Conservation (phyloP, 179 eudicot genomes). For the Carnegiea gigantea region DNA sequence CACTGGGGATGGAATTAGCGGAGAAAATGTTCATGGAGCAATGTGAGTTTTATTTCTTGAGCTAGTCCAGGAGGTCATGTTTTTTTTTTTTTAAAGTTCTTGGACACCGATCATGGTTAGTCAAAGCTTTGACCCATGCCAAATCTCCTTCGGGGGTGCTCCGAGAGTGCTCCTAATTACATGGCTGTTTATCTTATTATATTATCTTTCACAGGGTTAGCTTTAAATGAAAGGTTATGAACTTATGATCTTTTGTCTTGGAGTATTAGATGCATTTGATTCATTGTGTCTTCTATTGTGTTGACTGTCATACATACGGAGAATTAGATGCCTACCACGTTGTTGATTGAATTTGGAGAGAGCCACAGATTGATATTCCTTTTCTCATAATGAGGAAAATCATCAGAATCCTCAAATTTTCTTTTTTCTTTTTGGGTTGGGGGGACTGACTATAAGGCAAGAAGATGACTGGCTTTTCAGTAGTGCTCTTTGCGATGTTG, state of each 20-base stretch:
- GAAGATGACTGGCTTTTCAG: background rate
- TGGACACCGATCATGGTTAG: background rate
- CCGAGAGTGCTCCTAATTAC: background rate
- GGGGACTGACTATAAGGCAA: background rate
- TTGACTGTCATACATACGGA: background rate
- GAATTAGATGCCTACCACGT: background rate
- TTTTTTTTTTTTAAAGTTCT: background rate
- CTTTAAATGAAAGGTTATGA: slow-evolving; percentile 1
- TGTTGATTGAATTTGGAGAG: slow-evolving; percentile 9
- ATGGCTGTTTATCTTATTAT: background rate
- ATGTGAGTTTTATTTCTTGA: background rate
- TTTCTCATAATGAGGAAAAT: background rate
- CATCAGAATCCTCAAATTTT: background rate
- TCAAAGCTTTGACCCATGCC: background rate
- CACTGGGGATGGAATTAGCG: too few relatives aligned
- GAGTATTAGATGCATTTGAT: background rate
- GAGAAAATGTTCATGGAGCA: background rate
- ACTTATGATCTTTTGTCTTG: background rate
- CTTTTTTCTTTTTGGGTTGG: background rate
- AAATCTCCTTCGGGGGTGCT: background rate
- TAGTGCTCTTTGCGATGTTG: background rate
- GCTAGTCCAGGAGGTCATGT: background rate
- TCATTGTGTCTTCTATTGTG: background rate
- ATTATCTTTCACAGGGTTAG: background rate
- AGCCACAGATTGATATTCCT: background rate